Percentiles rank a stretch among this genome's conserved stretches.
phyloP scores from a whole-genome alignment of 1,139 yeast genomes.

The Eremothecium gossypii region DNA sequence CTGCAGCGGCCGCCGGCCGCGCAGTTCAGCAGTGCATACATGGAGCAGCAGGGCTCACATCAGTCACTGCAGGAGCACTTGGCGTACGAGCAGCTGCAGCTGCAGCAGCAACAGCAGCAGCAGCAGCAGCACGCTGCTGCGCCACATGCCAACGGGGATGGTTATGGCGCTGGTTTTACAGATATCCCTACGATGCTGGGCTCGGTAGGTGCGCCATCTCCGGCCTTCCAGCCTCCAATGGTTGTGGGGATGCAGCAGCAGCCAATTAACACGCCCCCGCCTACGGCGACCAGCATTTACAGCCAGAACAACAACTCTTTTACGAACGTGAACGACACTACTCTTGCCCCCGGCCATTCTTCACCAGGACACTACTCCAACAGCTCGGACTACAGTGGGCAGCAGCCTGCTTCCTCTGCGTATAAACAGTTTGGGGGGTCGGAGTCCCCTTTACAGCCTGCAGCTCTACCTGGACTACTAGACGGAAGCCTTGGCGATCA shows the following conservation, averaged over 20 bases:
- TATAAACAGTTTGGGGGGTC: not conserved
- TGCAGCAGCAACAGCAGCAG: constrained; percentile 5
- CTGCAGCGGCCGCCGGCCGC: constrained; percentile 26
- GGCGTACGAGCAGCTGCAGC: constrained; percentile 16
- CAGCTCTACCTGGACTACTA: not conserved
- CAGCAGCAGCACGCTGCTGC: not conserved
- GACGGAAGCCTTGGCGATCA: not conserved
- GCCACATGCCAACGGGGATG: not conserved
- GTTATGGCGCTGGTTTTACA: constrained; percentile 13
- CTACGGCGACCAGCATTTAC: constrained; percentile 18
- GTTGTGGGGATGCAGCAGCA: constrained; percentile 11
- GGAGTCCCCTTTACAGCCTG: constrained; percentile 1
- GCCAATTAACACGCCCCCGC: constrained; percentile 18
- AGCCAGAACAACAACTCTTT: constrained; percentile 26
- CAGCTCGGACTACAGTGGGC: constrained; percentile 11
- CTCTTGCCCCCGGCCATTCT: constrained; percentile 10
- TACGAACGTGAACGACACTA: constrained; percentile 15
- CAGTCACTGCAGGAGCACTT: constrained; percentile 32
- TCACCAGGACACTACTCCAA: constrained; percentile 26
- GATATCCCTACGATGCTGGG: constrained; percentile 25
- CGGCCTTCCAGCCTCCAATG: constrained; percentile 9
- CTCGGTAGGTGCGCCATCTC: constrained; percentile 24
- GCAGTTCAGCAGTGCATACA: constrained; percentile 29
- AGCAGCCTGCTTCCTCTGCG: constrained; percentile 4
- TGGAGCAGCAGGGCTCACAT: constrained; percentile 32